Evolutionary conservation across 495 filamentous ascomycete genomes (phyloP), one percentile per base, ranked within the genome.

Genomic region (Bathelium albidoporum): DNA sequence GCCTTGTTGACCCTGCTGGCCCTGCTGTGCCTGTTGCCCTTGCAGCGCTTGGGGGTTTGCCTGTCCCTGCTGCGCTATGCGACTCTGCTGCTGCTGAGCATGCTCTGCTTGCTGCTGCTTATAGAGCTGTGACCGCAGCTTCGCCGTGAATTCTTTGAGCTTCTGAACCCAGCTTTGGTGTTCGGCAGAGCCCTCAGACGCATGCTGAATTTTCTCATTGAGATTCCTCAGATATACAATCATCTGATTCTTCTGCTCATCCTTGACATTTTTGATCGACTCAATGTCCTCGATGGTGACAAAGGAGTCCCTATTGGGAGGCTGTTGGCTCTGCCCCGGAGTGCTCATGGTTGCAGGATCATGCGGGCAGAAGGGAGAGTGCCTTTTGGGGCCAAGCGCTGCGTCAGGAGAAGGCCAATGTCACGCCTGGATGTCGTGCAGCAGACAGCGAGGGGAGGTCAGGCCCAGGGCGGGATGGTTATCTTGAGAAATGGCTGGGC

Each of bases 31-130:
- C 59, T 20, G 14, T 28, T 28, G 29, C 5, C 60, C 28, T 4
- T 28, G 41, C 22, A 3, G n/a, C 9, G 28, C 36, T 39, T 62
- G 49, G 2, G n/a, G 16, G 20, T 41, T 49, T 49, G 12, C 34
- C 39, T 45, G 60, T 20, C 60, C 34, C 52, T 45, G 49, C 49
- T 55, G 65, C 3, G 31, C 39, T 53, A 49, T n/a, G 26, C 39
- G 59, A 24, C 55, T 62, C 34, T 60, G 65, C 2, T 32, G 2
- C 20, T 45, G 58, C 20, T 60, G 61, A 59, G 52, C 58, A 32
- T 65, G 63, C 55, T 66, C 64, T 12, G 49, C 1, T 28, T 45
- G 59, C 32, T 32, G 58, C 58, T 62, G 63, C 43, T 64, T 59
- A 28, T 62, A 62, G 29, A 60, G 53, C 52, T 65, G 62, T 4